Evolutionary conservation across 1,284 basidiomycete genomes (phyloP), one percentile per base, ranked within the genome.

Genomic region (Ustilago esculenta): DNA sequence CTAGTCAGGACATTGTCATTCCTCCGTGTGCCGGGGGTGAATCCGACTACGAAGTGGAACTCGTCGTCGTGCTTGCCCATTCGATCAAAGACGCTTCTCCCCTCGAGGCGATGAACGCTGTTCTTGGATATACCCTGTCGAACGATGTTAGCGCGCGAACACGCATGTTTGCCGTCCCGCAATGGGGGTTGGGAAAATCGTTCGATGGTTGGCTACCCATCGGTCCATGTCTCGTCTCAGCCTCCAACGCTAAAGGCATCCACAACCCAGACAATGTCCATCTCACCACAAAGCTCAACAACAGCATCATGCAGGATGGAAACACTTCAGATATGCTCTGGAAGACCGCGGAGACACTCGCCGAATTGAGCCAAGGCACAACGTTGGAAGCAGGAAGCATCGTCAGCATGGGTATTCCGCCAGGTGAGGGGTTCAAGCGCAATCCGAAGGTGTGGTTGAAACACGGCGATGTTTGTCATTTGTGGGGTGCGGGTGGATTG

Each of bases 301-400:
- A 87, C 5, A 72, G 86, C 33, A 82, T 85, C 4, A 83, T 91
- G 46, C 92, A 94, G 81, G 85, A 90, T 54, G 90, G 91, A 0
- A 89, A 84, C 30, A 92, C 91, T 2, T 83, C 20, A 2, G 59
- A 75, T 27, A 66, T 80, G 73, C 77, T 81, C 17, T 72, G 65
- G 42, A 53, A 72, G 39, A 63, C 78, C 23, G 56, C 78, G 6
- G 74, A 76, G 52, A 76, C 74, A 0, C 29, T 76, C 6, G 43
- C 52, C 5, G 52, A 70, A 36, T 34, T 76, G 12, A 61, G 55
- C 21, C 59, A 48, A 27, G 92, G 90, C 1, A 92, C 92, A 4
- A 95, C 92, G 0, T 87, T 96, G 21, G 87, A 88, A 61, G 87
- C 90, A 0, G 93, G 92, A 1, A 88, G 89, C 0, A 84, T 94